A percentile compares a stretch with the other conserved stretches of the same genome.
These are phyloP conservation scores for Chloroidium sp. DNA, from an alignment of 163 green algal genomes.

Conservation along the genomic window DNA sequence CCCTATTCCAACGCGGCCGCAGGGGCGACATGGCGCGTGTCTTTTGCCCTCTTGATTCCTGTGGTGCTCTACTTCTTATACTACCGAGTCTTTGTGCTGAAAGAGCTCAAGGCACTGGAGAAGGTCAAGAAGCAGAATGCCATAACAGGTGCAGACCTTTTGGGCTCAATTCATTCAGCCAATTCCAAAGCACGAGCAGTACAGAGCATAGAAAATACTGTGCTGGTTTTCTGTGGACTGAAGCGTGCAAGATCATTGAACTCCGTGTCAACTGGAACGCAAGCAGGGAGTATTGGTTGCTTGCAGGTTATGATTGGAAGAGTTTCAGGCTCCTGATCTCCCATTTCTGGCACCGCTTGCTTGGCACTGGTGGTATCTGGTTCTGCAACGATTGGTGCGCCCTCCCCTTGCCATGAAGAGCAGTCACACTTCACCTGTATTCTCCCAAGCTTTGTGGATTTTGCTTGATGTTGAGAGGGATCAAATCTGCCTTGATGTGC, in stretches of 20 bases:
- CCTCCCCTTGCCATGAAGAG: not conserved
- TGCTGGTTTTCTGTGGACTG: not conserved
- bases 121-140: not conserved
- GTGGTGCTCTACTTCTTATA: constrained; percentile 19
- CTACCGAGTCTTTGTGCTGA: constrained; percentile 16
- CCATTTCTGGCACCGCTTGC: constrained; percentile 9
- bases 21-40: constrained; percentile 13
- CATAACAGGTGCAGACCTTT: not conserved
- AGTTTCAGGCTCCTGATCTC: constrained; percentile 8
- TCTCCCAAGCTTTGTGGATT: too few relatives aligned
- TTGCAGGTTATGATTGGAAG: constrained; percentile 14
- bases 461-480: too few relatives aligned
- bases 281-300: too few relatives aligned
- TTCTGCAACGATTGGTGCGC: constrained; percentile 22
- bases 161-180: too few relatives aligned
- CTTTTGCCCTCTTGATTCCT: constrained; percentile 15
- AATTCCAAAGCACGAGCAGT: not conserved
- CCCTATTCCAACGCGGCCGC: not conserved
- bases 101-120: constrained; percentile 9
- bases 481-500: too few relatives aligned
- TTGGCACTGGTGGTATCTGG: constrained; percentile 17
- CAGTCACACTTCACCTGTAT: too few relatives aligned
- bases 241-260: too few relatives aligned
- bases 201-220: not conserved
- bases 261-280: too few relatives aligned